A percentile compares a stretch with the other conserved stretches of the same genome.
These are phyloP conservation scores for Fomitopsis pinicola DNA, from an alignment of 1,284 basidiomycete genomes.

Conservation along the genomic window DNA sequence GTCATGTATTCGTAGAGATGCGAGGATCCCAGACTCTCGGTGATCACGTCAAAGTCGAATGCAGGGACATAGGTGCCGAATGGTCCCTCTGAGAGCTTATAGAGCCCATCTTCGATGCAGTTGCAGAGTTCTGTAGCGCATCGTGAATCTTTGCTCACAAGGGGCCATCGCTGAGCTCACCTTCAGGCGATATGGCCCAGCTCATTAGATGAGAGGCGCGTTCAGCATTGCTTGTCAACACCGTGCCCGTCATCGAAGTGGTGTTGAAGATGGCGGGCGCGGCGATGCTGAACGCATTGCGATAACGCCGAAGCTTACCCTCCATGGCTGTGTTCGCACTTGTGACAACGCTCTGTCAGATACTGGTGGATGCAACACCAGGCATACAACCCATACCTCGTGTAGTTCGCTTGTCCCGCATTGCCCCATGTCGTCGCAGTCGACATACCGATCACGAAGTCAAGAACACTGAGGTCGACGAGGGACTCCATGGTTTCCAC, in stretches of 20 bases:
- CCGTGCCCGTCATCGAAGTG: not conserved
- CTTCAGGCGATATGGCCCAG: not conserved
- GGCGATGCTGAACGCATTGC: not conserved
- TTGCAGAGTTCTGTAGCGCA: not conserved
- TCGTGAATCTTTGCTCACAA: not conserved
- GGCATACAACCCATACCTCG: not conserved
- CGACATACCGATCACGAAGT: slow-evolving; percentile 36
- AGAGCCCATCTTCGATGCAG: not conserved
- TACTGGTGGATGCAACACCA: not conserved
- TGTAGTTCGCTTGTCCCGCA: slow-evolving; percentile 38
- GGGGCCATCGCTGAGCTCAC: not conserved
- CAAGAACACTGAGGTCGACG: slow-evolving; percentile 22
- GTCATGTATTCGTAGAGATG: not conserved
- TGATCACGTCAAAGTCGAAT: not conserved
- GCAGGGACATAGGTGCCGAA: not conserved
- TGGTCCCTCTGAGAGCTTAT: not conserved
- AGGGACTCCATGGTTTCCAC: slow-evolving; percentile 22
- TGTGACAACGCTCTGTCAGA: not conserved
- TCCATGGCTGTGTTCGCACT: not conserved
- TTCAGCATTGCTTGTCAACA: not conserved
- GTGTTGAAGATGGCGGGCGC: not conserved
- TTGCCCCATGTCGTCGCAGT: slow-evolving; percentile 34
- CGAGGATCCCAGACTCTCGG: not conserved
- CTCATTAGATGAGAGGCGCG: not conserved
- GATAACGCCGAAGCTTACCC: not conserved